Evolutionary conservation across 352 stramenopile genomes (phyloP), one percentile per base, ranked within the genome.

Genomic region (Phytophthora europaea): DNA sequence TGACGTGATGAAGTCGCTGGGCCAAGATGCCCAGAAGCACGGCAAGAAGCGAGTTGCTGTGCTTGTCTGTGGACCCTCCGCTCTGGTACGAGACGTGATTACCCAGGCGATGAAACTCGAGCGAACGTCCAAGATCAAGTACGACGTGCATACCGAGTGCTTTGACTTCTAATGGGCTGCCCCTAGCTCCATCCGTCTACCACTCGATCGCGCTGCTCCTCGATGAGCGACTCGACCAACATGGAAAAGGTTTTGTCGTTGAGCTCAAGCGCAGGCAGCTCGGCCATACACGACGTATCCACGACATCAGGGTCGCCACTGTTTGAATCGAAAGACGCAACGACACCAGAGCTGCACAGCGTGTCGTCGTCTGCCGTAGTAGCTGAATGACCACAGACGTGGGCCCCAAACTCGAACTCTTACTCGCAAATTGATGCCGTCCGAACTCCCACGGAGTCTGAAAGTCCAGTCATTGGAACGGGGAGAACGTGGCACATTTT

Each of bases 361-460:
- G 67, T 67, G 0, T 70, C 62, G 31, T 86, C 73, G 6, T 84
- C 50, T 40, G 40, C 18, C 22, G 68, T 70, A 15, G 77, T 83
- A 23, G 79, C 36, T 23, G 62, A 71, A 8, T 82, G 53, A 23
- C 79, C 71, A 13, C 75, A 78, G 9, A 75, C 72, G 51, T 89
- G 83, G 18, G 47, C 76, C 6, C 77, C 83, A 59, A 80, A 78
- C 2, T 87, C 77, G 50, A 85, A 89, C 36, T 82, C 48, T 70
- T 58, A n/a, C 67, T 79, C 59, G 67, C 62, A 60, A 70, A 80
- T 45, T 84, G 70, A 22, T 75, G 43, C 31, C 64, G 50, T 18
- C 73, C 81, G 68, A 80, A 86, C 51, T 86, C 78, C 65, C 69
- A 69, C 0, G 73, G 76, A 6, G 77, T 89, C 56, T 85, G 68